Conservation (phyloP, 2,329 filamentous ascomycete species). For the Diaporthe longicolla region DNA sequence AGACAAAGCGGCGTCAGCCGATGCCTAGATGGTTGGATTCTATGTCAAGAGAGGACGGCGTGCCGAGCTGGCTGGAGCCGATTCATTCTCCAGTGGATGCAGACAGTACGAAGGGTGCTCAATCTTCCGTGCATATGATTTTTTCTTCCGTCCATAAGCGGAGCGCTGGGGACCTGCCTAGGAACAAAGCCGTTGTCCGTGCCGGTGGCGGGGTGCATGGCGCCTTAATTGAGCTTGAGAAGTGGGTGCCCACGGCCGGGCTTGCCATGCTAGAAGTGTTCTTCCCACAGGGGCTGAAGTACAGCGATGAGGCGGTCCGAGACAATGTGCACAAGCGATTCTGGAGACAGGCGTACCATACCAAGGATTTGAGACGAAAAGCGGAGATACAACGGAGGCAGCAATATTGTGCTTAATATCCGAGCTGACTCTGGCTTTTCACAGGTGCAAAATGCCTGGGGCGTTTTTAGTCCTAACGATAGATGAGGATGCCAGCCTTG, state of each 20-base stretch:
- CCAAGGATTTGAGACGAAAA: not conserved
- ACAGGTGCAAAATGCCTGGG: too few relatives aligned
- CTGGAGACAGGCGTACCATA: conserved; percentile 42
- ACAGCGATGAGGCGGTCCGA: conserved; percentile 38
- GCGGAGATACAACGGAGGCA: not conserved
- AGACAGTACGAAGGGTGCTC: not conserved
- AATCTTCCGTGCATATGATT: not conserved
- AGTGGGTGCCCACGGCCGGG: conserved; percentile 44
- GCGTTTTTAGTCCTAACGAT: too few relatives aligned
- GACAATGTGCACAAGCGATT: conserved; percentile 42
- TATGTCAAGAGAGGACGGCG: not conserved
- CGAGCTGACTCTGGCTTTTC: too few relatives aligned
- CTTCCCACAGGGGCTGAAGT: conserved; percentile 39
- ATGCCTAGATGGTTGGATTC: conserved; percentile 1
- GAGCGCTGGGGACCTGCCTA: too few relatives aligned
- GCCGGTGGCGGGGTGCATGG: conserved; percentile 41
- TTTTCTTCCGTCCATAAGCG: not conserved
- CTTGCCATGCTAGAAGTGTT: conserved; percentile 41
- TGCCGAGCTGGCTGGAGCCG: conserved; percentile 6
- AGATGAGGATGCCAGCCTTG: too few relatives aligned
- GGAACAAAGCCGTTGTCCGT: not conserved
- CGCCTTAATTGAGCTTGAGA: conserved; percentile 44
- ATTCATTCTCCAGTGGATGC: not conserved
- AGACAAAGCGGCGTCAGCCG: not conserved
- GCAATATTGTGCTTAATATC: not conserved